Base-by-base conservation (phyloP, 1,284 basidiomycete species). In the Ganoderma leucocontextum region DNA sequence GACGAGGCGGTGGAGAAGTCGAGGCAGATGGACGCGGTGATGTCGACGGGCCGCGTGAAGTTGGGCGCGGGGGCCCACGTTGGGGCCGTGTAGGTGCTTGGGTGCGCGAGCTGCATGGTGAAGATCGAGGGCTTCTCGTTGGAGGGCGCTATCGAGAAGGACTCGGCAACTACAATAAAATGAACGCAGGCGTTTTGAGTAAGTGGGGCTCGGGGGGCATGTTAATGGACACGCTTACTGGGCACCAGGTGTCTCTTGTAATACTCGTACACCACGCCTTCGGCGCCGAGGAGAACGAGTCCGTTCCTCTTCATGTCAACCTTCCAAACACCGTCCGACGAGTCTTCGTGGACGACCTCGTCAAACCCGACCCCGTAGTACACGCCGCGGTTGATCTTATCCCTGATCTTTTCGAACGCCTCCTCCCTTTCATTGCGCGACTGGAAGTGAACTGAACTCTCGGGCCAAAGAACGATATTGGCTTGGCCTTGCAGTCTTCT, bases 241-340 rank as follows among this genome's bases (percentile, higher is more conserved):
- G 93, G 93, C 3, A 95, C 93, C 0, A 94, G 85, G 70, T 89
- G 84, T 10, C 88, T 85, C 75, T 95, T 95, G 79, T 90, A 90
- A 73, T 94, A 95, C 10, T 87, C 78, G 17, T 87, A 79, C n/a
- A 89, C 79, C 0, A 85, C 71, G 15, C 78, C 79, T 59, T 75
- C 68, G 38, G 67, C 64, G 1, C 73, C 73, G 33, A 94, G 76
- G 25, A 95, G 77, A 3, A 89, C 89, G 49, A 94, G 75, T 0
- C 91, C 92, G 60, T 89, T 93, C 33, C 86, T 85, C 64, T 80
- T 82, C 38, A 83, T 78, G 53, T 83, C 82, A n/a, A 77, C 78
- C 60, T 78, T 77, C 63, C 69, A 67, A 6, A 72, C 68, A 57
- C 81, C 78, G 55, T 78, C 78, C 1, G 75, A 69, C 36, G 80